Evolutionary conservation across 768 basidiomycete genomes (phyloP).

Genomic region (Leucocoprinus sp.): DNA sequence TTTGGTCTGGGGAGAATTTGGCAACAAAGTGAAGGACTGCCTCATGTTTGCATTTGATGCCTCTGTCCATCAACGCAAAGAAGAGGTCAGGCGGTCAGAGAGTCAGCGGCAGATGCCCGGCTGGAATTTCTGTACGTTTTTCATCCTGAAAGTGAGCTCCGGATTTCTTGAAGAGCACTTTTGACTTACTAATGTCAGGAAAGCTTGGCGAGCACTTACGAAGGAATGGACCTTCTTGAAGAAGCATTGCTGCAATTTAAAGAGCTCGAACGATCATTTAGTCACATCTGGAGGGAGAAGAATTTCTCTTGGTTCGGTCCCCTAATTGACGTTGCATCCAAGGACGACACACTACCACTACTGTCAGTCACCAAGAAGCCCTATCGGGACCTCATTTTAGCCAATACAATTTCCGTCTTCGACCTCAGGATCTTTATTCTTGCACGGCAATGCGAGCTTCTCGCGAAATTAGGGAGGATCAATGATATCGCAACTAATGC

Average conservation of each 20-base stretch:
- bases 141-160: constrained; percentile 74
- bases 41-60: constrained; percentile 78
- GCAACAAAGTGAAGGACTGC: constrained; percentile 85
- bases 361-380: constrained; percentile 75
- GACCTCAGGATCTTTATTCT: constrained; percentile 91
- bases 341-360: constrained; percentile 76
- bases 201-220: constrained; percentile 86
- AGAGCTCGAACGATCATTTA: constrained; percentile 83
- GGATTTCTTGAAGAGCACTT: background rate
- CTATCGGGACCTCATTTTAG: constrained; percentile 82
- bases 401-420: constrained; percentile 87
- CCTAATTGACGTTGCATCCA: constrained; percentile 57
- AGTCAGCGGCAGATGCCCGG: constrained; percentile 87
- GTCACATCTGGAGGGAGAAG: constrained; percentile 63
- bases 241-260: constrained; percentile 87
- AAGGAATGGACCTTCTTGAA: constrained; percentile 82
- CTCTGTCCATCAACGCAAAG: constrained; percentile 72
- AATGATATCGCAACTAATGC: constrained; percentile 67
- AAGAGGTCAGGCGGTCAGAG: constrained; percentile 86
- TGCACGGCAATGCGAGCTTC: constrained; percentile 71
- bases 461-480: constrained; percentile 61
- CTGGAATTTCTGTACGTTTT: constrained; percentile 98
- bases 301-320: constrained; percentile 91
- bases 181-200: constrained; percentile 48
- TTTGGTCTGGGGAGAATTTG: constrained; percentile 78